Conservation (phyloP, 2,329 filamentous ascomycete genomes). For the Teratosphaeria zuluensis region DNA sequence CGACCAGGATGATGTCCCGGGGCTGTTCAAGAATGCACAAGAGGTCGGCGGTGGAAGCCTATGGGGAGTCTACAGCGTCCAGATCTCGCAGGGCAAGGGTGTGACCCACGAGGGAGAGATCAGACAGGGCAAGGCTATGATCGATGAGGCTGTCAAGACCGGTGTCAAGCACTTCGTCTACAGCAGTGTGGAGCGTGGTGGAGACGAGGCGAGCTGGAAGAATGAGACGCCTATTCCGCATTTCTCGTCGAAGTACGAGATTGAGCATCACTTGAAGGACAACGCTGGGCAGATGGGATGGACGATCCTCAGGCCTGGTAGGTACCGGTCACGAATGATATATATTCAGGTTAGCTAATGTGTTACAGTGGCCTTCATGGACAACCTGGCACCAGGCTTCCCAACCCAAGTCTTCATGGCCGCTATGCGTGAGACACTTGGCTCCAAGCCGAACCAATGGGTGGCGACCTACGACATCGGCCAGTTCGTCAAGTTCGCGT, state of each 20-base stretch:
- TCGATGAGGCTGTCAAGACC: constrained; percentile 48
- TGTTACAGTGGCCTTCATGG: constrained; percentile 49
- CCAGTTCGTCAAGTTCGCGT: constrained; percentile 40
- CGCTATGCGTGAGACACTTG: constrained; percentile 31
- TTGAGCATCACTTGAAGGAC: constrained; percentile 51
- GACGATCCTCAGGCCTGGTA: constrained; percentile 9
- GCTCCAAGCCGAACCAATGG: constrained; percentile 27
- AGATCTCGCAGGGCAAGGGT: constrained; percentile 38
- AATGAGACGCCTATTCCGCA: constrained; percentile 50
- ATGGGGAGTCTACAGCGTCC: constrained; percentile 52
- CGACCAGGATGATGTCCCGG: constrained; percentile 40
- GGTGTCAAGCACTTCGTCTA: constrained; percentile 56
- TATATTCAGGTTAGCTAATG: not conserved
- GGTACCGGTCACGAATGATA: not conserved
- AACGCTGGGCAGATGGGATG: constrained; percentile 24
- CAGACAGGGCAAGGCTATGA: constrained; percentile 47
- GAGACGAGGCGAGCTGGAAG: constrained; percentile 42
- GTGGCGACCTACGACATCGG: constrained; percentile 43
- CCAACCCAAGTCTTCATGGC: constrained; percentile 43
- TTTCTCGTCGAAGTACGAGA: constrained; percentile 46
- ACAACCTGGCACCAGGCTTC: constrained; percentile 45
- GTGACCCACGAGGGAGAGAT: constrained; percentile 40
- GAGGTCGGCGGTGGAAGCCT: constrained; percentile 26
- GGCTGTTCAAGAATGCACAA: constrained; percentile 41
- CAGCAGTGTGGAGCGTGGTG: constrained; percentile 54